Conservation (phyloP, 164 flowering plant genomes). For the Stephania yunnanensis region DNA sequence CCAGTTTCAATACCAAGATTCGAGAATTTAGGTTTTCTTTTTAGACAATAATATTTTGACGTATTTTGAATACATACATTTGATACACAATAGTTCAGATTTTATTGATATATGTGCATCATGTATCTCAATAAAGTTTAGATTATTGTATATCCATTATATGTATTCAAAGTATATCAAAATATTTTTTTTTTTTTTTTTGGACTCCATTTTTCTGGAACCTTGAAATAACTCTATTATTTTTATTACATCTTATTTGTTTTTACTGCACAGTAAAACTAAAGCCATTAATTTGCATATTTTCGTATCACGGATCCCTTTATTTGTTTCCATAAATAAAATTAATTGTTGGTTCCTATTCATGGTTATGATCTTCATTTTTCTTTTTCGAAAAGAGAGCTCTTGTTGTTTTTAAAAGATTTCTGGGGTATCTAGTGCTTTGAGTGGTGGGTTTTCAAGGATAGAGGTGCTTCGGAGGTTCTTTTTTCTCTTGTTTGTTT, state of each 20-base stretch:
- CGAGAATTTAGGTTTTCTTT: not conserved
- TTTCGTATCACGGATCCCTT: not conserved
- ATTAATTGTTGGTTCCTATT: not conserved
- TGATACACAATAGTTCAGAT: too few relatives aligned
- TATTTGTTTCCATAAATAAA: not conserved
- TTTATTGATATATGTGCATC: too few relatives aligned
- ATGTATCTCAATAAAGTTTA: too few relatives aligned
- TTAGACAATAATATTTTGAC: not conserved
- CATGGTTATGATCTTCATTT: not conserved
- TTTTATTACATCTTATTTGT: not conserved
- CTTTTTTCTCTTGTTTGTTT: not conserved
- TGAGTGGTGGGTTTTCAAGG: not conserved
- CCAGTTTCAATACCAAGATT: not conserved
- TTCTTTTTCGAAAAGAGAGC: not conserved
- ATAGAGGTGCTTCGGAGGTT: not conserved
- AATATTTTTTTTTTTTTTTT: too few relatives aligned
- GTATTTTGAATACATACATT: too few relatives aligned
- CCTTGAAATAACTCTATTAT: not conserved
- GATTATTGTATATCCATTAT: too few relatives aligned
- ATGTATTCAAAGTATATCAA: too few relatives aligned
- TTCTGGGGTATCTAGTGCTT: not conserved
- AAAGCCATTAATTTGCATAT: not conserved
- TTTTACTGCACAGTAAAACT: too few relatives aligned
- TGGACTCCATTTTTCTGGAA: not conserved
- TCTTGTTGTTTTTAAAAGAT: not conserved